Evolutionary conservation across 2,329 filamentous ascomycete species (phyloP).

Genomic region (Xylaria digitata): DNA sequence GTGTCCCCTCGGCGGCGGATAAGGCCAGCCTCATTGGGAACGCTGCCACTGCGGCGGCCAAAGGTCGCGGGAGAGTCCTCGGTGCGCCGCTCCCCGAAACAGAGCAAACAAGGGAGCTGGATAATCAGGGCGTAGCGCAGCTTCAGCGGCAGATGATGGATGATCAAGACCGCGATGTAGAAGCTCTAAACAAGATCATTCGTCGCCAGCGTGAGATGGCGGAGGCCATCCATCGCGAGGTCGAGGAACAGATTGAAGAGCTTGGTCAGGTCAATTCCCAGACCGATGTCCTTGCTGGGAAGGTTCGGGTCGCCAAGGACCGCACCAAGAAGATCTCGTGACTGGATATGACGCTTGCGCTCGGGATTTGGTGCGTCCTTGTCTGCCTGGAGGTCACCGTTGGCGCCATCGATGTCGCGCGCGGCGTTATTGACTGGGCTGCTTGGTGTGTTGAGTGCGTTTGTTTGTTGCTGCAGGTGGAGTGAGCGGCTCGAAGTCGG

Average conservation of each 20-base stretch:
- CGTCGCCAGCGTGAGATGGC: slow-evolving; percentile 82
- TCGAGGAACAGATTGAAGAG: slow-evolving; percentile 77
- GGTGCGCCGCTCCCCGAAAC: slow-evolving; percentile 80
- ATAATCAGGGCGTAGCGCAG: slow-evolving; percentile 79
- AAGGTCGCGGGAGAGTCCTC: slow-evolving; percentile 72
- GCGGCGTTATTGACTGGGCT: slow-evolving; percentile 30
- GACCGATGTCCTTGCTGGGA: slow-evolving; percentile 71
- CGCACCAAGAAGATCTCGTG: slow-evolving; percentile 72
- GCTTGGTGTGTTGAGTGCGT: slow-evolving; percentile 33
- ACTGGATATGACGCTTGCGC: slow-evolving; percentile 24
- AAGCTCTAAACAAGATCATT: slow-evolving; percentile 75
- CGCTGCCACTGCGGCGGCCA: slow-evolving; percentile 43
- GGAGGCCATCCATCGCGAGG: slow-evolving; percentile 78
- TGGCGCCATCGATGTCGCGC: slow-evolving; percentile 12
- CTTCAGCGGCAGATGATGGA: slow-evolving; percentile 79
- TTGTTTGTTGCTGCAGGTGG: slow-evolving; percentile 24
- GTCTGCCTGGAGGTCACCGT: slow-evolving; percentile 11
- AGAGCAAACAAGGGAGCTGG: slow-evolving; percentile 78
- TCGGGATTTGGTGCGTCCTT: slow-evolving; percentile 13
- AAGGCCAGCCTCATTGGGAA: slow-evolving; percentile 62
- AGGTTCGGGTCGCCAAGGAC: slow-evolving; percentile 80
- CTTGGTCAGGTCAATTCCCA: slow-evolving; percentile 75
- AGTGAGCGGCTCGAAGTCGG: neutral
- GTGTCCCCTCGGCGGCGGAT: slow-evolving; percentile 60
- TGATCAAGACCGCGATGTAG: slow-evolving; percentile 79